Evolutionary conservation across 2,329 filamentous ascomycete species (phyloP), one percentile per base, ranked within the genome.

Genomic region (Cladobotryum mycophilum): DNA sequence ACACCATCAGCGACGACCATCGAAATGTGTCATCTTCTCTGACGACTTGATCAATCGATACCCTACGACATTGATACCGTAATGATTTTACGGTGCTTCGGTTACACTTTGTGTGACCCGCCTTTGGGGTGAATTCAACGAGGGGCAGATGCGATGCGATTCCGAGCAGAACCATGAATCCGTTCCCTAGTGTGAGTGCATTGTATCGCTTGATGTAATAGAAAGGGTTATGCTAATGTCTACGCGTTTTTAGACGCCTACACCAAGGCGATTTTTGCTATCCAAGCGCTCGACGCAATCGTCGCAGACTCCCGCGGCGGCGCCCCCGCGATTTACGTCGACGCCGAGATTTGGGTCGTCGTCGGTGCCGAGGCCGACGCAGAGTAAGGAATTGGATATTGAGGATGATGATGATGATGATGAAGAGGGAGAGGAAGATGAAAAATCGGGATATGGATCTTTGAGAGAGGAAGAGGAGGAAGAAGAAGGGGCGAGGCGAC

Each of bases 321-420:
- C 20, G 20, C 50, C 58, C 6, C 61, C 61, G 44, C 66, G 61
- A 47, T 71, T 70, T 48, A 66, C 65, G 30, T 66, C 67, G 22
- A 72, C 69, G 36, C 69, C 67, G 17, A 62, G 67, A n/a, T 72
- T 71, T 55, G 64, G 64, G 45, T 61, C 63, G 3, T 65, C 65
- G 12, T 69, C 66, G 30, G 60, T 55, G 48, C 56, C 53, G 35
- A 61, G 61, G 11, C 58, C 61, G 33, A 64, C 63, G 46, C 66
- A 63, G 49, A 53, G 55, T 44, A 57, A 58, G 41, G 58, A 54
- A 7, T 56, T 57, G 15, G 60, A 61, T 5, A 60, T 68, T 5
- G 69, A 70, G 40, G 69, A 68, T 33, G 61, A 66, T 3, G 64
- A 68, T 38, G 65, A 64, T 30, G n/a, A 37, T 37, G 63, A 55